Conservation (phyloP, 495 filamentous ascomycete species). For the Neurospora hispaniola region DNA sequence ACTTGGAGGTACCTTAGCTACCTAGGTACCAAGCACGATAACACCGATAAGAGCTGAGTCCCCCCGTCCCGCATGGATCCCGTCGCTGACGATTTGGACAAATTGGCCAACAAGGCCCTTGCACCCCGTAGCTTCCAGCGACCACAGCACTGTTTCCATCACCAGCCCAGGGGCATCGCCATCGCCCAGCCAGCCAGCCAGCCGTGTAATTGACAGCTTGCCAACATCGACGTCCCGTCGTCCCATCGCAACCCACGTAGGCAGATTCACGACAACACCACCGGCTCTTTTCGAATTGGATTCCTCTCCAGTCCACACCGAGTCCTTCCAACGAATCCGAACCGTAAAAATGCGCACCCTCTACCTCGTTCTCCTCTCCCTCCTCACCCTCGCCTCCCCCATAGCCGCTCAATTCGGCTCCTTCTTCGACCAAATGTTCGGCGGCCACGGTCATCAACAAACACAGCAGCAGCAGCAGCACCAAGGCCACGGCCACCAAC, state of each 20-base stretch:
- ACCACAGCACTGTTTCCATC: not conserved
- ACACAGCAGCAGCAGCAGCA: not conserved
- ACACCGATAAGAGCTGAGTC: not conserved
- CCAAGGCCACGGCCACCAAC: constrained; percentile 42
- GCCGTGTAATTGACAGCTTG: not conserved
- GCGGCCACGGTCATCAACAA: constrained; percentile 36
- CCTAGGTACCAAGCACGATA: constrained; percentile 10
- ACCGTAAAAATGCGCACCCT: constrained; percentile 19
- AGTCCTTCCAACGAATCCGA: not conserved
- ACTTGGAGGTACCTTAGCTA: no score
- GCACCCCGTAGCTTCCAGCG: not conserved
- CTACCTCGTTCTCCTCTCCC: constrained; percentile 14
- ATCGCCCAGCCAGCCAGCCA: not conserved
- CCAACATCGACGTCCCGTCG: not conserved
- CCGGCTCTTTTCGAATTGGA: not conserved
- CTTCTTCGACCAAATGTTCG: constrained; percentile 76
- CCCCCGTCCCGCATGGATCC: no score
- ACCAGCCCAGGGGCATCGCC: not conserved
- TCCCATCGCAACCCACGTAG: not conserved
- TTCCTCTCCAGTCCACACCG: not conserved
- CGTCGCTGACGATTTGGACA: not conserved
- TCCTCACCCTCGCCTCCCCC: constrained; percentile 21
- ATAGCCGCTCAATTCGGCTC: constrained; percentile 56
- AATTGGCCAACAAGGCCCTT: constrained; percentile 15
- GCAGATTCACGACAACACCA: not conserved